Percentiles rank a stretch among this genome's conserved stretches.
Evolutionary conservation across 1,139 yeast genomes (phyloP).

Genomic region (Debaryomyces subglobosus): DNA sequence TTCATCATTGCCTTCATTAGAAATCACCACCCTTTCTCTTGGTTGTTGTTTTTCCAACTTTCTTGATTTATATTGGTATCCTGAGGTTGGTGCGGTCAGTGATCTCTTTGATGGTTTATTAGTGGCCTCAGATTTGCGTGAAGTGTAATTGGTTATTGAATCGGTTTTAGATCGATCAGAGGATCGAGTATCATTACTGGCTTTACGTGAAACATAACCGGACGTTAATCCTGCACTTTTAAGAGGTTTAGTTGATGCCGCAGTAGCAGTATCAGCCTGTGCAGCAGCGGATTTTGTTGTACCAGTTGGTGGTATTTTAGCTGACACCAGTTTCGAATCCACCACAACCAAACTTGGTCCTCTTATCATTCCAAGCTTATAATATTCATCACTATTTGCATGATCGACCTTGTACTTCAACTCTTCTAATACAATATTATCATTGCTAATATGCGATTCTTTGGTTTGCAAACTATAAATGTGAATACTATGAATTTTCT

Average conservation of each 20-base stretch:
- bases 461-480: constrained; percentile 33
- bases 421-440: constrained; percentile 37
- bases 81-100: constrained; percentile 16
- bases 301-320: neutral
- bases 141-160: constrained; percentile 21
- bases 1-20: constrained; percentile 22
- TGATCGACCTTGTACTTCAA: constrained; percentile 23
- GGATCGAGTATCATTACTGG: constrained; percentile 13
- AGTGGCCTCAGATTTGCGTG: constrained; percentile 24
- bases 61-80: constrained; percentile 44
- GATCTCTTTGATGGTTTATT: constrained; percentile 10
- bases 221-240: constrained; percentile 26
- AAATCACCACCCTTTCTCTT: constrained; percentile 41
- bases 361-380: constrained; percentile 35
- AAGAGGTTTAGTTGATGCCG: constrained; percentile 12
- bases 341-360: constrained; percentile 33
- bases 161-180: constrained; percentile 16
- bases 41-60: constrained; percentile 35
- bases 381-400: constrained; percentile 23
- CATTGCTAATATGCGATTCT: constrained; percentile 19
- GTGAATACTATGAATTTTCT: constrained; percentile 30
- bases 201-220: constrained; percentile 32
- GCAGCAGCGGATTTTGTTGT: constrained; percentile 1
- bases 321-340: neutral
- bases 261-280: neutral